phyloP scores from a whole-genome alignment of 2,329 filamentous ascomycete species.

The Alternaria gansuensis region DNA sequence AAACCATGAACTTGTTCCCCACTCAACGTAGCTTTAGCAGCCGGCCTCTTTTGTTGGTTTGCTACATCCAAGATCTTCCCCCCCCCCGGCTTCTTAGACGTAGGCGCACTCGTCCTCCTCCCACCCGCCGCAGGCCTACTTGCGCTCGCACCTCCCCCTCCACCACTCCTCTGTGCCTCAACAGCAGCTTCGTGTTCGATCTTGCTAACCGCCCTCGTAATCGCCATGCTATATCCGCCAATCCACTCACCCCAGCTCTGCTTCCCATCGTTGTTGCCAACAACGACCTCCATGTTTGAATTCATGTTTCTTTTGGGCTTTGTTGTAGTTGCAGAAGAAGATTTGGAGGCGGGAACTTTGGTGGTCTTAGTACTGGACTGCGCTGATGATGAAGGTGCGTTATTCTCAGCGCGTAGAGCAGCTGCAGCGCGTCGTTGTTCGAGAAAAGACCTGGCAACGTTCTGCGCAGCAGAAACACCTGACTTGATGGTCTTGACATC shows the following conservation, averaged over 20 bases:
- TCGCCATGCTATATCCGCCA: constrained; percentile 51
- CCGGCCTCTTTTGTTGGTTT: constrained; percentile 24
- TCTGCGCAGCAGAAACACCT: constrained; percentile 48
- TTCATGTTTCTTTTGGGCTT: constrained; percentile 20
- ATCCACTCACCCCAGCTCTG: constrained; percentile 52
- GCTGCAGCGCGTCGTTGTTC: constrained; percentile 40
- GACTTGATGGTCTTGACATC: constrained; percentile 49
- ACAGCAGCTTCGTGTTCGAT: constrained; percentile 51
- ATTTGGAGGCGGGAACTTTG: constrained; percentile 8
- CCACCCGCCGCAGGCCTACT: constrained; percentile 1
- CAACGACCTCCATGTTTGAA: constrained; percentile 29
- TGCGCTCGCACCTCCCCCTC: background rate
- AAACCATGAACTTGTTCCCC: constrained; percentile 40
- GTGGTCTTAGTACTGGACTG: constrained; percentile 6
- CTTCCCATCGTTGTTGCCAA: constrained; percentile 29
- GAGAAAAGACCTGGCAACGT: constrained; percentile 45
- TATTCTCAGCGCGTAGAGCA: constrained; percentile 19
- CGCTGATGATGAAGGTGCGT: background rate
- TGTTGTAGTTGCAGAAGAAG: constrained; percentile 2
- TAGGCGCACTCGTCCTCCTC: constrained; percentile 14
- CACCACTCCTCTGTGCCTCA: constrained; percentile 35
- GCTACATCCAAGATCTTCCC: no score
- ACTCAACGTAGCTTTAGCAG: constrained; percentile 34
- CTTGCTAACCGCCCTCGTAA: constrained; percentile 48
- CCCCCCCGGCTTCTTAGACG: constrained; percentile 16